phyloP scores from a whole-genome alignment of 2,329 filamentous ascomycete species.

The Phyllosticta citribraziliensis region DNA sequence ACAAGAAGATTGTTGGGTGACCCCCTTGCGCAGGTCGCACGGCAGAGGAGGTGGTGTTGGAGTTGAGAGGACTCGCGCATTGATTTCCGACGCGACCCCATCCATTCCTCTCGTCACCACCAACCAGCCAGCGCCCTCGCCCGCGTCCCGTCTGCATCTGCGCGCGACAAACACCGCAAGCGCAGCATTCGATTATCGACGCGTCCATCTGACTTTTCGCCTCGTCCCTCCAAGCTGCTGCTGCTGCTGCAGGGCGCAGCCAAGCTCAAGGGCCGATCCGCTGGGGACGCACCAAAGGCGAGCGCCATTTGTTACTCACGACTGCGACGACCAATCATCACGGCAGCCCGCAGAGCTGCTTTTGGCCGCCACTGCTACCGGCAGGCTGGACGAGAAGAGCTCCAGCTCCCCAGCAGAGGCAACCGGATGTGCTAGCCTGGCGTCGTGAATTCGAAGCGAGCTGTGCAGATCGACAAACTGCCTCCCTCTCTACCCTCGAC shows the following conservation, averaged over 20 bases:
- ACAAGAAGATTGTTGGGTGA: not conserved
- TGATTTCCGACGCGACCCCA: not conserved
- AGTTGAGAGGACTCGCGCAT: not conserved
- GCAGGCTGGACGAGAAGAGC: not conserved
- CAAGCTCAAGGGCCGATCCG: not conserved
- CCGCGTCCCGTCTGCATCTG: not conserved
- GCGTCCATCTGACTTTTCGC: not conserved
- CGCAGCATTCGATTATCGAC: not conserved
- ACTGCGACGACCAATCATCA: not conserved
- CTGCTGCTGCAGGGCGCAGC: not conserved
- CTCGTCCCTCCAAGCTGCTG: not conserved
- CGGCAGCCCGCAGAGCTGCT: not conserved
- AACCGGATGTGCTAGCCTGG: not conserved
- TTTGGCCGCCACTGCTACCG: not conserved
- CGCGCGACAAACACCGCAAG: not conserved
- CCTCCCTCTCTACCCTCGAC: not conserved
- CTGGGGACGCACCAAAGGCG: not conserved
- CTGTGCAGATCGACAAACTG: not conserved
- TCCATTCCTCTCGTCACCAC: not conserved
- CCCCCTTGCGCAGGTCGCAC: not conserved
- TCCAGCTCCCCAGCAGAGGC: not conserved
- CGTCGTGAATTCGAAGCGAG: not conserved
- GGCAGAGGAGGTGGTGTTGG: not conserved
- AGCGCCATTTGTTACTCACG: not conserved
- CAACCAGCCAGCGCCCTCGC: too few relatives aligned